Evolutionary conservation across 106 monocot genomes (phyloP), one percentile per base, ranked within the genome.

Genomic region (Gastrodia elata): DNA sequence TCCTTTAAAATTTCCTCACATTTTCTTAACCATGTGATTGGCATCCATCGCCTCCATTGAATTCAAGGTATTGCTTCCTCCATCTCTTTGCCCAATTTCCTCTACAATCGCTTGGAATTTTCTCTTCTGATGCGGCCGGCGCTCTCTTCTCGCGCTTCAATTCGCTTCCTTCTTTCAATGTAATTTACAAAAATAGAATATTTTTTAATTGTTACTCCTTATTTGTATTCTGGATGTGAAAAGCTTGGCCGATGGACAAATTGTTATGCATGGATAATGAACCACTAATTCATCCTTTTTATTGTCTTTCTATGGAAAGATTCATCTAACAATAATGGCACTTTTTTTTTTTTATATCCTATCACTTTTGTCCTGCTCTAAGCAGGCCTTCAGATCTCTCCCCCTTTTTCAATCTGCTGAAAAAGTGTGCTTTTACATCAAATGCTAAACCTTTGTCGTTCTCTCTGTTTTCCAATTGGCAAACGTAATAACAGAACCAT

Each of bases 251-350:
- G 61, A 28, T 28, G 30, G n/a, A 32, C 10, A 32, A 52, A 11
- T 30, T 30, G 13, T 32, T 2, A 7, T 61, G n/a, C 61, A 10
- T 61, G 61, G 61, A 28, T 11, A 61, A n/a, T n/a, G 30, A 26
- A 32, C 32, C 30, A 24, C 57, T 26, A 57, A 57, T 57, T 24
- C 7, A 57, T 57, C 3, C n/a, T 44, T 11, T n/a, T 20, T 2
- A 61, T 26, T 10, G 28, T 11, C 30, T 61, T 61, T 61, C 11
- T 61, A 61, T 32, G 30, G 30, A 28, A 61, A 61, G 28, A 32
- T 61, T 30, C 61, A 61, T 61, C 61, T 30, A 61, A 61, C 61
- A 61, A 61, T 30, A 26, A 32, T n/a, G n/a, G n/a, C n/a, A n/a
- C n/a, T n/a, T n/a, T n/a, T n/a, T n/a, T n/a, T n/a, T n/a, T n/a